Percentiles rank a stretch among this genome's conserved stretches.
phyloP scores from a whole-genome alignment of 768 basidiomycete species.

The Clitopilus hobsonii region DNA sequence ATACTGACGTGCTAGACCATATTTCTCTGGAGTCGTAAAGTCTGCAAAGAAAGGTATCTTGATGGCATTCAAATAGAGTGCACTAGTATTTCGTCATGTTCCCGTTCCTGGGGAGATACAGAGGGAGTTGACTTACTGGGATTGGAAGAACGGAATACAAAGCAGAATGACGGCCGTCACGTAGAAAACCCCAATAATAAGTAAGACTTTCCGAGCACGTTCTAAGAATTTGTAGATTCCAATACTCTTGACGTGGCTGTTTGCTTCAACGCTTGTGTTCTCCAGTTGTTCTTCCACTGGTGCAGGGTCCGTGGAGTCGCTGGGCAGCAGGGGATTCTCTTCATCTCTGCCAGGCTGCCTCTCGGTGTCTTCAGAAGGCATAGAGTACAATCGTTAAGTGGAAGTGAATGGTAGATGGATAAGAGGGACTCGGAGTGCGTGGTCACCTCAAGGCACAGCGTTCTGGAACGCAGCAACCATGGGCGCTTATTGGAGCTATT shows the following conservation, averaged over 20 bases:
- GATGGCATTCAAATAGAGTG: conserved; percentile 60
- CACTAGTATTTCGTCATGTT: conserved; percentile 18
- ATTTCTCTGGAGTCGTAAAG: conserved; percentile 67
- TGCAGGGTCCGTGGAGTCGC: neutral
- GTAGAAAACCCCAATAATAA: conserved; percentile 50
- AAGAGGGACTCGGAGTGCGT: too few species aligned
- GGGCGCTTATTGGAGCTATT: too few species aligned
- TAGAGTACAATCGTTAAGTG: too few species aligned
- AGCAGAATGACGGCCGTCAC: conserved; percentile 46
- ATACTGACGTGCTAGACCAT: conserved; percentile 72
- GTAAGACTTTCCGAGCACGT: conserved; percentile 13
- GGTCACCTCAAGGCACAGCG: too few species aligned
- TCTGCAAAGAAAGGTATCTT: conserved; percentile 58
- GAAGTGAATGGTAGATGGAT: too few species aligned
- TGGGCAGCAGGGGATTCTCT: neutral
- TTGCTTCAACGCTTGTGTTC: neutral
- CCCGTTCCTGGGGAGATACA: neutral
- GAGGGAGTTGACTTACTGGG: conserved; percentile 45
- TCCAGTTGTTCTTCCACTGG: too few species aligned
- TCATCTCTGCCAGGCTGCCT: too few species aligned
- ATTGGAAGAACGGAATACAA: conserved; percentile 61
- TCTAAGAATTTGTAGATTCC: neutral
- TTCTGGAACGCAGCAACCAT: too few species aligned
- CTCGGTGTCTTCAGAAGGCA: too few species aligned
- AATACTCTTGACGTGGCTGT: neutral